Evolutionary conservation across 2,329 filamentous ascomycete species (phyloP).

Genomic region (Ophiobolus disseminans): DNA sequence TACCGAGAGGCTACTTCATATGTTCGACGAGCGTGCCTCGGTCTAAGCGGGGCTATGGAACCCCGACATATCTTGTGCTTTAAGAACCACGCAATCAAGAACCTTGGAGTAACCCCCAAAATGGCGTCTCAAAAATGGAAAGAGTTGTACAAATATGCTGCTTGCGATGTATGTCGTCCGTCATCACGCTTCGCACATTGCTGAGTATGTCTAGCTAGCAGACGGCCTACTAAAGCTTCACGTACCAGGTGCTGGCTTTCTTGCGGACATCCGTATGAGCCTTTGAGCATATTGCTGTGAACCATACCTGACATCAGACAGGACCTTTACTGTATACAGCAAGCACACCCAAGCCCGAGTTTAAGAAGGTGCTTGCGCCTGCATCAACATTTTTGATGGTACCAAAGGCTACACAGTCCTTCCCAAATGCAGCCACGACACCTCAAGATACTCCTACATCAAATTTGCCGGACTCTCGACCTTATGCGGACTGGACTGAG

Average conservation of each 20-base stretch:
- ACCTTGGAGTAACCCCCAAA: conserved; percentile 1
- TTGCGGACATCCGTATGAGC: conserved; percentile 65
- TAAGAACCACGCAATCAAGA: neutral
- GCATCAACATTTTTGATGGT: conserved; percentile 70
- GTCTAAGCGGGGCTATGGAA: too few relatives aligned
- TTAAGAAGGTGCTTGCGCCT: conserved; percentile 55
- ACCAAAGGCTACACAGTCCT: conserved; percentile 60
- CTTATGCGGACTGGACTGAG: conserved; percentile 72
- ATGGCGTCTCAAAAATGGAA: conserved; percentile 41
- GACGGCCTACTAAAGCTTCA: conserved; percentile 76
- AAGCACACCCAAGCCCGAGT: conserved; percentile 19
- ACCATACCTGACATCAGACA: conserved; percentile 11
- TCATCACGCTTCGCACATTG: neutral
- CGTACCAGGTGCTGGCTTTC: conserved; percentile 69
- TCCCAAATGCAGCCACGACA: conserved; percentile 39
- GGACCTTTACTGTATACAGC: conserved; percentile 36
- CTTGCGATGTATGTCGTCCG: conserved; percentile 40
- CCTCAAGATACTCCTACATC: conserved; percentile 41
- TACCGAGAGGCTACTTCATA: too few relatives aligned
- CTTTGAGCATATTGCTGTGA: conserved; percentile 9
- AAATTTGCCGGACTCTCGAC: conserved; percentile 51
- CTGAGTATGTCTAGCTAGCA: conserved; percentile 52
- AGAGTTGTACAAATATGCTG: conserved; percentile 42
- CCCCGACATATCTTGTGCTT: too few relatives aligned
- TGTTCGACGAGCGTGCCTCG: too few relatives aligned